Base-by-base conservation (phyloP, 192 early-diverging fungal species). In the Coemansia sp. region DNA sequence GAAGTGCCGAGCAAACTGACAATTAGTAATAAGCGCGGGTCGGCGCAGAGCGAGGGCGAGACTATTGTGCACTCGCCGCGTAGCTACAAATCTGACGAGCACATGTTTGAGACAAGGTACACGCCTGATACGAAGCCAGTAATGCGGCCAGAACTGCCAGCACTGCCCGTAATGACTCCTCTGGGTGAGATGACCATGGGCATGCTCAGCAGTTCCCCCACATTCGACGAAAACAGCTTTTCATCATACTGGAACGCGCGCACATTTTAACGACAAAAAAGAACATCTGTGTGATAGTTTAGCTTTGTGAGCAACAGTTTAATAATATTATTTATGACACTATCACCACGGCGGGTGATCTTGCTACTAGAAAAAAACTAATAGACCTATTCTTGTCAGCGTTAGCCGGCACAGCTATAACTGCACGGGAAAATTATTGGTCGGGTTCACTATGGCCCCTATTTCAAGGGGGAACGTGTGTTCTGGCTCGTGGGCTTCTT, bases 21-120 rank as follows among this genome's bases (percentile, higher is more conserved):
- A 11, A 22, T 57, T 7, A 73, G 47, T 57, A 71, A 71, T 43
- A 80, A 80, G 72, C 77, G 77, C 50, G 77, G 62, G 51, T 80
- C 77, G 14, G 62, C 72, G 19, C 77, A 71, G 54, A 80, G 77
- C 65, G 72, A 80, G 49, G 56, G 77, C 62, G 77, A 80, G 24
- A 80, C 77, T 1, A 73, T 80, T 56, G 65, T 80, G 24, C 74
- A 55, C 35, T 78, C 75, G 60, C 75, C 75, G 6, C 62, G 66
- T 32, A 67, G 48, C 49, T 58, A 64, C 61, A 39, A 41, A 24
- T 13, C 1, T n/a, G 43, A 53, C 24, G 47, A 24, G 14, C 24
- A 37, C 35, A 29, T 38, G 14, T 41, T 56, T 43, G 57, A 56
- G 14, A 63, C 59, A 23, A 57, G 58, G n/a, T 48, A 47, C 57